Evolutionary conservation across 371 early-diverging fungal genomes (phyloP).

Genomic region (Lichtheimia corymbifera): DNA sequence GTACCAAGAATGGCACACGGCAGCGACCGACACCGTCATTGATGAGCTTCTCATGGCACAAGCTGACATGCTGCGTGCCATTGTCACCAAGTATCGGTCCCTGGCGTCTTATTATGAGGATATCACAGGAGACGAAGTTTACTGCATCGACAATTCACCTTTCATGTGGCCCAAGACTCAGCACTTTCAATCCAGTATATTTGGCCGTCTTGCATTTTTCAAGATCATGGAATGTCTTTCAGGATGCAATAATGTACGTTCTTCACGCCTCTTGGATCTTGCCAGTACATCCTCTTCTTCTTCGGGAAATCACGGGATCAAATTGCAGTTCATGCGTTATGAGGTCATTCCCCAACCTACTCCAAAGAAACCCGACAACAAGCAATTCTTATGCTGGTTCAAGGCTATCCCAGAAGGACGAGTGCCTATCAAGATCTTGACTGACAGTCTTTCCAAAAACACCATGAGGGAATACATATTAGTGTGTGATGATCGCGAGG

Average conservation of each 20-base stretch:
- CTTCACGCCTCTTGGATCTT: slow-evolving; percentile 29
- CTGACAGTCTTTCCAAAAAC: slow-evolving; percentile 5
- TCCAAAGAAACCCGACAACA: background rate
- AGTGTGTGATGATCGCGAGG: slow-evolving; percentile 31
- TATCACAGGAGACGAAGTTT: slow-evolving; percentile 9
- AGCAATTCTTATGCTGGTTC: slow-evolving; percentile 6
- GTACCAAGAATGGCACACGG: background rate
- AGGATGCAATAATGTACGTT: slow-evolving; percentile 24
- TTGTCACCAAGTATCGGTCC: slow-evolving; percentile 14
- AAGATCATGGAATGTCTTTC: slow-evolving; percentile 36
- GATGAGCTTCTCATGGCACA: background rate
- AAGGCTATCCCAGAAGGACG: background rate
- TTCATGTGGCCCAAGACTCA: slow-evolving; percentile 28
- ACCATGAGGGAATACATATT: slow-evolving; percentile 31
- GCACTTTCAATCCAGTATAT: slow-evolving; percentile 15
- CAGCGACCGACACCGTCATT: background rate
- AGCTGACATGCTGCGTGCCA: background rate
- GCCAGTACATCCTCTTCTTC: background rate
- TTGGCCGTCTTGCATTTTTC: slow-evolving; percentile 39
- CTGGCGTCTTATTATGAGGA: slow-evolving; percentile 15
- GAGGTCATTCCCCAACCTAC: background rate
- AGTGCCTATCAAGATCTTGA: slow-evolving; percentile 2
- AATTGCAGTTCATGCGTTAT: background rate
- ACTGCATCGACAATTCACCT: slow-evolving; percentile 22
- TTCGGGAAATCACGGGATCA: background rate